These are phyloP conservation scores for Arthrobotrys musiformis DNA, from an alignment of 2,329 filamentous ascomycete genomes.

Conservation along the genomic window DNA sequence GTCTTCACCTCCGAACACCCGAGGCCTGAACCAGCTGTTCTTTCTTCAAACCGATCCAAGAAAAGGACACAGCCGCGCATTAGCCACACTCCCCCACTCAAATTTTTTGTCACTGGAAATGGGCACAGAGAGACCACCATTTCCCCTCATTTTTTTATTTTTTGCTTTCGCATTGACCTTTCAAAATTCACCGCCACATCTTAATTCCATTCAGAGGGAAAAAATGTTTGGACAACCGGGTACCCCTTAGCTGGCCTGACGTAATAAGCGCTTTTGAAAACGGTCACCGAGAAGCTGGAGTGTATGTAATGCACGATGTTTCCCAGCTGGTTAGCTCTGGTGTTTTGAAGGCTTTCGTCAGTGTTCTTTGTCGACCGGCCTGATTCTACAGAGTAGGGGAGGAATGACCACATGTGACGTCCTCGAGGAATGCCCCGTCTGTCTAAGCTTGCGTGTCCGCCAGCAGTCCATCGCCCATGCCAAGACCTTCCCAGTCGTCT, in stretches of 20 bases:
- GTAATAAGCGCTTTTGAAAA: not conserved
- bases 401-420: constrained; percentile 36
- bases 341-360: constrained; percentile 5
- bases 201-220: not conserved
- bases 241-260: no score
- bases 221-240: no score
- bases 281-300: not conserved
- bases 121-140: not conserved
- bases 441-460: constrained; percentile 47
- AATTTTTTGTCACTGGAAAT: not conserved
- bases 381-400: not conserved
- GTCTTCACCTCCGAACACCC: constrained; percentile 29
- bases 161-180: no score
- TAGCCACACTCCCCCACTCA: constrained; percentile 24
- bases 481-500: constrained; percentile 13
- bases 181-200: constrained; percentile 19
- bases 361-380: not conserved
- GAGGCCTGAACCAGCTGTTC: constrained; percentile 11
- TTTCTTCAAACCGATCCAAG: not conserved
- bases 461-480: constrained; percentile 33
- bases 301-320: not conserved
- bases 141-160: constrained; percentile 2
- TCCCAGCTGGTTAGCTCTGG: not conserved
- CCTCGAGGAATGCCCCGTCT: constrained; percentile 30
- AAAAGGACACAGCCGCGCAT: constrained; percentile 31